These are phyloP conservation scores for Verticillium zaregamsianum DNA, from an alignment of 2,329 filamentous ascomycete genomes.

Conservation along the genomic window DNA sequence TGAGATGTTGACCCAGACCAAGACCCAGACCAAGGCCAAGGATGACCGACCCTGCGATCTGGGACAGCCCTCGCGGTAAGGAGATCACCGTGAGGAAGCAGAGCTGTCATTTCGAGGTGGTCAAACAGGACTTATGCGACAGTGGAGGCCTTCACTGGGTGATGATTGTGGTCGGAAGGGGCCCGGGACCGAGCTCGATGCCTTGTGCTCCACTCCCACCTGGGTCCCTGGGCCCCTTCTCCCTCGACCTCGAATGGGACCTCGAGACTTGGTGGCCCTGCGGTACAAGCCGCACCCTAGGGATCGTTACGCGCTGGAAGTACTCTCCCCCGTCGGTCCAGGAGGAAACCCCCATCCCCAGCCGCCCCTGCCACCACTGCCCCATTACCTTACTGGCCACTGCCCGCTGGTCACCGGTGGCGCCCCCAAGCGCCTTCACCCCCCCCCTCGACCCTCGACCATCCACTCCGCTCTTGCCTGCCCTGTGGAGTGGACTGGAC, in stretches of 20 bases:
- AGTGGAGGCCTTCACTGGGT: not conserved
- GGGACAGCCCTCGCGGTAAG: not conserved
- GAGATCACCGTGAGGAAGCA: not conserved
- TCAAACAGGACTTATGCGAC: too few relatives aligned
- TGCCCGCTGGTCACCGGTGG: not conserved
- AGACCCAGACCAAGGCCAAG: too few relatives aligned
- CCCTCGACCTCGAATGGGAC: not conserved
- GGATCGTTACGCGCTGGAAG: not conserved
- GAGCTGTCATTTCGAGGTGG: not conserved
- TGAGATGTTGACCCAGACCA: not conserved
- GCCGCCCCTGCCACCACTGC: not conserved
- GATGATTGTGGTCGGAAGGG: not conserved
- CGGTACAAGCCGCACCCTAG: not conserved
- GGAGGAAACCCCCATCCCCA: not conserved
- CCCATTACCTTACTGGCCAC: not conserved
- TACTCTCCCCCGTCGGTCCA: not conserved
- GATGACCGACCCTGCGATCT: too few relatives aligned
- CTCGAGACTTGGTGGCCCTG: not conserved
- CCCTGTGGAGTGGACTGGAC: not conserved
- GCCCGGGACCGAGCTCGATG: not conserved
- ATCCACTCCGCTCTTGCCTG: not conserved
- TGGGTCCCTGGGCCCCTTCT: not conserved
- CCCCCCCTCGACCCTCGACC: not conserved
- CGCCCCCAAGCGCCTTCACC: not conserved
- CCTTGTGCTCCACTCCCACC: not conserved